Evolutionary conservation across 768 basidiomycete genomes (phyloP).

Genomic region (Trametes cubensis): DNA sequence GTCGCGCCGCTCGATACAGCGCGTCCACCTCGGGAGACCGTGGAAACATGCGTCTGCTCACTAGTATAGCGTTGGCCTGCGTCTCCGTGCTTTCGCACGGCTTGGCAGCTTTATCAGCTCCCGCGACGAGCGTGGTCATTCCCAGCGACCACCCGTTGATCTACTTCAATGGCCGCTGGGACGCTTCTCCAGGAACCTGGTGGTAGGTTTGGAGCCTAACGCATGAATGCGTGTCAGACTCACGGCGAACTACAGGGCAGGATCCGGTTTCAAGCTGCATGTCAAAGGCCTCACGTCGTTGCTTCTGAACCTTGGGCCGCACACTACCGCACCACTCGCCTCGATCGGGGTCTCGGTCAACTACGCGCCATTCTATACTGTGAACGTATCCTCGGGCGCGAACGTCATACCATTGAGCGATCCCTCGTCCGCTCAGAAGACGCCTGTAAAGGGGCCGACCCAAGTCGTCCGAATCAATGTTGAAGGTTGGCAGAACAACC

Average conservation of each 20-base stretch:
- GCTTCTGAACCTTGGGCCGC: constrained; percentile 48
- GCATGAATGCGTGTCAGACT: not conserved
- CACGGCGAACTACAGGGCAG: constrained; percentile 42
- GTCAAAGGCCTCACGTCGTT: constrained; percentile 46
- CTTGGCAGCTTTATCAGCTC: not conserved
- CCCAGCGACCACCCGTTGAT: constrained; percentile 46
- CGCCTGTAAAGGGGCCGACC: not conserved
- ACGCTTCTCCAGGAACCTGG: constrained; percentile 54
- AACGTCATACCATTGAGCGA: constrained; percentile 45
- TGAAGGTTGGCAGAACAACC: constrained; percentile 63
- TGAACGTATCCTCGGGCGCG: constrained; percentile 50
- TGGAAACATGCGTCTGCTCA: not conserved
- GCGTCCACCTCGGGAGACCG: not conserved
- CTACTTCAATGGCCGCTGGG: constrained; percentile 56
- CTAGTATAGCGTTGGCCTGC: not conserved
- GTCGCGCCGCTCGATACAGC: not conserved
- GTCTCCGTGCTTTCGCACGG: not conserved
- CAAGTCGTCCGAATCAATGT: constrained; percentile 50
- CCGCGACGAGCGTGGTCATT: constrained; percentile 26
- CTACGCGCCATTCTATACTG: constrained; percentile 47
- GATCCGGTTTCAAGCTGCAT: constrained; percentile 56
- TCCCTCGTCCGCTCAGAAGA: not conserved
- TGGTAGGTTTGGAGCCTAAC: constrained; percentile 42
- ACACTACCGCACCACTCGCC: constrained; percentile 51
- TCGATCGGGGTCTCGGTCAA: constrained; percentile 53